Percentiles rank a stretch among this genome's conserved stretches.
phyloP scores from a whole-genome alignment of 371 early-diverging fungal species.

The Homolaphlyctis polyrhiza region DNA sequence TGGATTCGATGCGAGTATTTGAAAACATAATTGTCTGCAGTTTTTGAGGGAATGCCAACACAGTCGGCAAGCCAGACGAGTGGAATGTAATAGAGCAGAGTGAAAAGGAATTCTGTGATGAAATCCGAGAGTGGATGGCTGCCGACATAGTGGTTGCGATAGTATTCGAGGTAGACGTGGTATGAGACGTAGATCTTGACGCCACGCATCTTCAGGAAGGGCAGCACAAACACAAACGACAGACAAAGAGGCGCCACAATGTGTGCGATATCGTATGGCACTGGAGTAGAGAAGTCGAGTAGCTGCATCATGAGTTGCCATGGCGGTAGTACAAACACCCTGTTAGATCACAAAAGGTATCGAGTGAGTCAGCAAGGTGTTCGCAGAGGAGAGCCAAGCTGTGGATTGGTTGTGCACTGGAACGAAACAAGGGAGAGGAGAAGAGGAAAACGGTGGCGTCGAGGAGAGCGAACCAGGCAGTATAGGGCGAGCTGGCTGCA shows the following conservation, averaged over 20 bases:
- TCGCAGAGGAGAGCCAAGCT: too few relatives aligned
- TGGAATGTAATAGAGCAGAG: constrained; percentile 32
- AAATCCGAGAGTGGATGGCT: constrained; percentile 21
- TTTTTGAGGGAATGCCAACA: constrained; percentile 40
- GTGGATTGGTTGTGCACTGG: too few relatives aligned
- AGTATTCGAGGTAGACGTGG: constrained; percentile 43
- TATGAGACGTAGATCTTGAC: constrained; percentile 45
- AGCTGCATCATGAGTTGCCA: constrained; percentile 26
- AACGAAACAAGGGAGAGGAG: too few relatives aligned
- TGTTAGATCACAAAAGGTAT: too few relatives aligned
- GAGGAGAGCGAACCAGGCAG: too few relatives aligned
- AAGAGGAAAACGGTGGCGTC: not conserved
- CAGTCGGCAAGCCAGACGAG: constrained; percentile 33
- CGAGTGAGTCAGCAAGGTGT: too few relatives aligned
- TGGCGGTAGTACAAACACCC: constrained; percentile 41
- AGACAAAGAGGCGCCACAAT: constrained; percentile 33
- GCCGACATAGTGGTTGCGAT: constrained; percentile 32
- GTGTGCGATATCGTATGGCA: constrained; percentile 41
- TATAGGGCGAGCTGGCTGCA: too few relatives aligned
- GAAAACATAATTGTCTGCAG: constrained; percentile 39
- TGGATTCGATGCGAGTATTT: constrained; percentile 34
- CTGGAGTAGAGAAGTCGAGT: constrained; percentile 24
- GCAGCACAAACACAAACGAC: constrained; percentile 27
- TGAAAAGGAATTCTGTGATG: constrained; percentile 26
- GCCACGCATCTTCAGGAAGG: constrained; percentile 32